Base-by-base conservation (phyloP, 441 rosid species). In the Bruguiera hainesii region DNA sequence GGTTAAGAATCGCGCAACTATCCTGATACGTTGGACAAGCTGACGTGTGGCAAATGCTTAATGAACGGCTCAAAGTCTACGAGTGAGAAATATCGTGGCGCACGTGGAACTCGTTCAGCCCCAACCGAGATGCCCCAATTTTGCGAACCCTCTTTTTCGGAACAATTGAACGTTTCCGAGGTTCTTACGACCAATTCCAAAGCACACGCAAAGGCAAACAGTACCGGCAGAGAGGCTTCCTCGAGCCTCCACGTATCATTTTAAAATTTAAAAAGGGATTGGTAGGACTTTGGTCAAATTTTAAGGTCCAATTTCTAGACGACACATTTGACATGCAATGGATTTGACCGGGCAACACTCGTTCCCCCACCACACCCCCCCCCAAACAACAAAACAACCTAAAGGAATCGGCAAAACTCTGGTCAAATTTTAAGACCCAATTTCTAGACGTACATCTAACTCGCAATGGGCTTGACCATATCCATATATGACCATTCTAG, bases 191-290 rank as follows among this genome's bases (percentile, higher is more conserved):
- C 48, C 48, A 42, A 42, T 42, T 21, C 57, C 52, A 53, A 11
- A 16, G 25, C 71, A 55, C 71, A 61, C 67, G 71, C 71, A 69
- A 65, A 69, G 65, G 60, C 39, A 28, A 48, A 52, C 23, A n/a
- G 26, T 56, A 51, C 16, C 33, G 6, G 29, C 72, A 13, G 66
- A 23, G 16, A 69, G n/a, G 37, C 46, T 57, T 59, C 48, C 64
- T 68, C n/a, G 56, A 69, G 63, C 56, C 68, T 63, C 63, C 66
- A 60, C 68, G 76, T 56, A 63, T 62, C 60, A 58, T 11, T 13
- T 13, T 61, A 20, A 56, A 1, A 46, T n/a, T 6, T 3, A 13
- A 11, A 20, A 35, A 7, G 28, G 23, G 1, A 21, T 6, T 51
- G 1, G 23, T 10, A n/a, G n/a, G 7, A n/a, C 23, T 7, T 18